Percentiles rank a stretch among this genome's conserved stretches.
phyloP scores from a whole-genome alignment of 805 yeast genomes.

The Soucietia sequanensis region DNA sequence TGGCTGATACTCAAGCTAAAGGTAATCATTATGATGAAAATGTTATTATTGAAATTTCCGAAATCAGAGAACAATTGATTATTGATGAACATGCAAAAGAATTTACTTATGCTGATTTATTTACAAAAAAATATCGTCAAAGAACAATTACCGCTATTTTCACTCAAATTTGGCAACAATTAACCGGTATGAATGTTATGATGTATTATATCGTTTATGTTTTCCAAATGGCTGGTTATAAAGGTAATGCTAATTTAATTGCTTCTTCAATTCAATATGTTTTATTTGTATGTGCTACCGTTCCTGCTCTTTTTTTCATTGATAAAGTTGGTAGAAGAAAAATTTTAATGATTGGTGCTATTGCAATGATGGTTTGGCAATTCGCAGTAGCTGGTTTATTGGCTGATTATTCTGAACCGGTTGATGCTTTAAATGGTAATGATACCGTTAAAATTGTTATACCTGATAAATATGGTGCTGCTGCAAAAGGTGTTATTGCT shows the following conservation, averaged over 20 bases:
- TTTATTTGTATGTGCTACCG: constrained; percentile 50
- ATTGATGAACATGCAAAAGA: constrained; percentile 46
- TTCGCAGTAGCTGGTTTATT: constrained; percentile 35
- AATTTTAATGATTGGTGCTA: constrained; percentile 45
- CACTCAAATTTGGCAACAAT: constrained; percentile 58
- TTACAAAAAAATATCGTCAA: constrained; percentile 43
- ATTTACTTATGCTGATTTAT: constrained; percentile 46
- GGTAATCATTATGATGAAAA: constrained; percentile 25
- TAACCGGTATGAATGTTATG: constrained; percentile 65
- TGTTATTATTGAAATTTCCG: constrained; percentile 27
- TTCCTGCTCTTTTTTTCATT: constrained; percentile 55
- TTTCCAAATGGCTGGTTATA: constrained; percentile 60
- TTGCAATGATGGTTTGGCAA: constrained; percentile 37
- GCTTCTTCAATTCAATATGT: constrained; percentile 57
- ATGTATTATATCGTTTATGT: constrained; percentile 66
- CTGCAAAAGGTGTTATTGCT: constrained; percentile 44
- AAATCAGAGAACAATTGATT: constrained; percentile 41
- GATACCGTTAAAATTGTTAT: constrained; percentile 30
- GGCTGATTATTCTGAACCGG: constrained; percentile 35
- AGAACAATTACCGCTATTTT: constrained; percentile 50
- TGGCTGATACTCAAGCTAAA: constrained; percentile 24
- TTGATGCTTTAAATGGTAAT: constrained; percentile 20
- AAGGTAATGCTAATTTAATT: constrained; percentile 47
- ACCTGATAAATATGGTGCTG: constrained; percentile 28
- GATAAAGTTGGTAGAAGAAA: constrained; percentile 67